phyloP scores from a whole-genome alignment of 1,139 yeast genomes.

The Ogataea hybrid region DNA sequence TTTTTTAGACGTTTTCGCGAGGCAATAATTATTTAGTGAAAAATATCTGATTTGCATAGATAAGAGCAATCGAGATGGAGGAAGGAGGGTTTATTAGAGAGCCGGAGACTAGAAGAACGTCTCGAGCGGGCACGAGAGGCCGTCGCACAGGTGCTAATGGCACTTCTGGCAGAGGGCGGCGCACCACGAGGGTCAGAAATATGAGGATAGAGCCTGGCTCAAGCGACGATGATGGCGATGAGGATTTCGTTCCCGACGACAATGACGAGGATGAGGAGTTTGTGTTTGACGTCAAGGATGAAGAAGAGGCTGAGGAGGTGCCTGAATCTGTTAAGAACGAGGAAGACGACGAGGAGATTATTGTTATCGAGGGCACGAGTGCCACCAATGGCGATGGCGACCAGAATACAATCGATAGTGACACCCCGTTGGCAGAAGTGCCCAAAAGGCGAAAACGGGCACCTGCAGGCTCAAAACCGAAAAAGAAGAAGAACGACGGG shows the following conservation, averaged over 20 bases:
- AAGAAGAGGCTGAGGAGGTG: constrained; percentile 13
- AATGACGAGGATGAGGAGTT: constrained; percentile 9
- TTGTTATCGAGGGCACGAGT: constrained; percentile 14
- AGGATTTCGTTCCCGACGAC: constrained; percentile 12
- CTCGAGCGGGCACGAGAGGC: constrained; percentile 6
- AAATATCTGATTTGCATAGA: constrained; percentile 3
- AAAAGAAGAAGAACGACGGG: constrained; percentile 37
- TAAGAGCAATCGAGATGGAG: constrained; percentile 7
- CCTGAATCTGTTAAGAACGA: constrained; percentile 13
- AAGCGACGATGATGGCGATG: constrained; percentile 9
- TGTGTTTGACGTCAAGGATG: constrained; percentile 5
- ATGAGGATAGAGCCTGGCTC: constrained; percentile 12
- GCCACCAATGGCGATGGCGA: constrained; percentile 7
- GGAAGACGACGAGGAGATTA: constrained; percentile 20
- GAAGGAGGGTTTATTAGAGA: constrained; percentile 46
- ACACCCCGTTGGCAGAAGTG: constrained; percentile 23
- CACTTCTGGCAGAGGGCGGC: constrained; percentile 1
- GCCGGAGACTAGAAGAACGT: constrained; percentile 32
- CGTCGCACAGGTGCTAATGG: background rate
- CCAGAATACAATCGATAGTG: constrained; percentile 21
- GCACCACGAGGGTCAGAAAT: constrained; percentile 6
- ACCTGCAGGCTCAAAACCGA: constrained; percentile 12
- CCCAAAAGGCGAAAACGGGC: constrained; percentile 22
- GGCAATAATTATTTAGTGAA: constrained; percentile 2
- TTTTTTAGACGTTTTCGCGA: constrained; percentile 6